phyloP scores from a whole-genome alignment of 2,329 filamentous ascomycete genomes.

The Tolypocladium amazonense region DNA sequence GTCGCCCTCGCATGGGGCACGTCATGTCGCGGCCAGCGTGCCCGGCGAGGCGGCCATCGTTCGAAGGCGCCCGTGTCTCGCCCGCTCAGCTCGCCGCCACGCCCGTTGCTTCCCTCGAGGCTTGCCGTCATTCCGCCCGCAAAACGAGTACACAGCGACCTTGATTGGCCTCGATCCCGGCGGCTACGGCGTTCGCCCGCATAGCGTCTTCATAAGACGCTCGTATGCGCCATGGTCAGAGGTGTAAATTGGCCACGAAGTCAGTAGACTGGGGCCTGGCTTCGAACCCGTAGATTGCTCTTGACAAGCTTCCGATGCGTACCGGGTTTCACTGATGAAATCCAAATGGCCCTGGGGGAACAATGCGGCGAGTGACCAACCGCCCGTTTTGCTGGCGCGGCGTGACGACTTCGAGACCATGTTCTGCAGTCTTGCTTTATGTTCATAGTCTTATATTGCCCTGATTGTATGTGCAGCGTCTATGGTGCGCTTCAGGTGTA shows the following conservation, averaged over 20 bases:
- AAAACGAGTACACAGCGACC: too few species aligned
- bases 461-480: not conserved
- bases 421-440: not conserved
- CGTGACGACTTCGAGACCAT: not conserved
- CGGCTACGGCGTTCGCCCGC: not conserved
- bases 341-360: not conserved
- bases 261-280: not conserved
- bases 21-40: not conserved
- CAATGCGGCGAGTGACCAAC: not conserved
- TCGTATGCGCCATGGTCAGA: not conserved
- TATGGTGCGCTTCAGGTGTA: not conserved
- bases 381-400: not conserved
- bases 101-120: not conserved
- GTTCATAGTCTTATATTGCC: not conserved
- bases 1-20: not conserved
- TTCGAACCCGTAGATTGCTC: not conserved
- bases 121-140: not conserved
- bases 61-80: not conserved
- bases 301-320: not conserved
- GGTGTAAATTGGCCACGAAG: not conserved
- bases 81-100: not conserved
- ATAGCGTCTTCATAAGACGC: not conserved
- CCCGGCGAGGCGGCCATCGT: not conserved
- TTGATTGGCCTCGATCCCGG: not conserved
- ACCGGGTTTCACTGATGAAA: not conserved